phyloP scores from a whole-genome alignment of 2,329 filamentous ascomycete species.

The Colletotrichum lentis region DNA sequence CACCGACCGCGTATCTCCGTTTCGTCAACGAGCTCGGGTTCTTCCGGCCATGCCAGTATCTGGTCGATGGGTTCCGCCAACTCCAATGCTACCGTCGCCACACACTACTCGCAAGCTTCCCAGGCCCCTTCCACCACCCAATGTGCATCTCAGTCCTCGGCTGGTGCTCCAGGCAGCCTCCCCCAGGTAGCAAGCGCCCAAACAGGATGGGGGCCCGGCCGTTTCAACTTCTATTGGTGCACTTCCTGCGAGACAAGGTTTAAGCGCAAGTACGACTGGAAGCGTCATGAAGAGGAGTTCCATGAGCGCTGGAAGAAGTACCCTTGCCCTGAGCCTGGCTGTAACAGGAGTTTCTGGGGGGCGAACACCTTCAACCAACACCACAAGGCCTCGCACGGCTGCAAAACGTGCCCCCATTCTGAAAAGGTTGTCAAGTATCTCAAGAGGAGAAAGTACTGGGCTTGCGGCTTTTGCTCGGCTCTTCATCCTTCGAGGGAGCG shows the following conservation, averaged over 20 bases:
- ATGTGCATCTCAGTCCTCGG: slow-evolving; percentile 40
- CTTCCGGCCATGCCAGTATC: slow-evolving; percentile 52
- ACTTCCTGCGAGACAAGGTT: slow-evolving; percentile 70
- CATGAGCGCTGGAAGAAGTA: slow-evolving; percentile 74
- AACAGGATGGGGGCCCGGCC: slow-evolving; percentile 39
- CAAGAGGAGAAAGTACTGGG: slow-evolving; percentile 72
- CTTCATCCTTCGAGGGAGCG: slow-evolving; percentile 70
- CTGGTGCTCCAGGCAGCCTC: slow-evolving; percentile 28
- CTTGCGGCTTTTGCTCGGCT: slow-evolving; percentile 72
- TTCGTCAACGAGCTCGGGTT: slow-evolving; percentile 60
- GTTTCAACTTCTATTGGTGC: slow-evolving; percentile 62
- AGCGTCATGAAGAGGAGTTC: slow-evolving; percentile 74
- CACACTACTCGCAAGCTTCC: slow-evolving; percentile 50
- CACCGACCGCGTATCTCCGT: slow-evolving; percentile 56
- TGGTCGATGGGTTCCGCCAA: slow-evolving; percentile 46
- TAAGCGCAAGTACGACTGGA: slow-evolving; percentile 74
- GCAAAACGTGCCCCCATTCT: slow-evolving; percentile 71
- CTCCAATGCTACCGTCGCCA: slow-evolving; percentile 42
- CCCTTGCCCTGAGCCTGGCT: slow-evolving; percentile 68
- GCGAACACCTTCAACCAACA: slow-evolving; percentile 75
- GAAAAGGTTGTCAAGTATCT: slow-evolving; percentile 70
- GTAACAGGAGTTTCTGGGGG: slow-evolving; percentile 73
- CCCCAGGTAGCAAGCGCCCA: slow-evolving; percentile 38
- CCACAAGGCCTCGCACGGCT: slow-evolving; percentile 71
- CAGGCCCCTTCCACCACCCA: slow-evolving; percentile 49